Base-by-base conservation (phyloP, 805 yeast species). In the Starmerella bombicola region DNA sequence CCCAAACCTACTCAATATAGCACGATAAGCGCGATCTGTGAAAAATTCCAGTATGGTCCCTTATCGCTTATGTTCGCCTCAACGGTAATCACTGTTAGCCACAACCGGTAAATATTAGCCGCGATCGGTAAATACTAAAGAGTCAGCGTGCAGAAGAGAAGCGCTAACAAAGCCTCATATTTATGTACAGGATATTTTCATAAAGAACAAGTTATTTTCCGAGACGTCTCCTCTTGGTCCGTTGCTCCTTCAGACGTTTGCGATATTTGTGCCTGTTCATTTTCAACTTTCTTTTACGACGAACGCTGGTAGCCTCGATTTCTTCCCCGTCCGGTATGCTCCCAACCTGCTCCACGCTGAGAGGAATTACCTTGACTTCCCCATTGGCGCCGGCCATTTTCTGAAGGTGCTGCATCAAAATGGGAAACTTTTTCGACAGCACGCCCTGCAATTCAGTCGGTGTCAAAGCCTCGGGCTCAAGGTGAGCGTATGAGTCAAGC, bases 201-300 rank as follows among this genome's bases (percentile, higher is more conserved):
- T n/a, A n/a, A n/a, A n/a, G n/a, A n/a, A n/a, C n/a, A n/a, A n/a
- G n/a, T 41, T 47, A 52, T 36, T 52, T 53, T n/a, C 48, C 46
- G 7, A 49, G 48, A 9, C 55, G 47, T 37, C 68, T 51, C 38
- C 64, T 57, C 46, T 58, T 50, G 16, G 66, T 59, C 24, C 93
- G 73, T 63, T 86, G 93, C 34, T 78, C 82, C 74, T 78, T 85
- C 74, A 96, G 80, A 73, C 97, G 81, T 78, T 91, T 91, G 68
- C 91, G 80, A 61, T 84, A 71, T 69, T 91, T 91, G 65, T 91
- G 98, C 60, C 86, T 83, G 74, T 88, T 91, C 96, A 91, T 91
- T 71, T 85, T 88, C 61, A 82, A 75, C 64, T 82, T 74, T 67
- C 98, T 77, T 57, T 65, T 65, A 37, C 70, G 58, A 49, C 57